These are phyloP conservation scores for Stereum hirsutum DNA, from an alignment of 1,284 basidiomycete species.

Conservation along the genomic window DNA sequence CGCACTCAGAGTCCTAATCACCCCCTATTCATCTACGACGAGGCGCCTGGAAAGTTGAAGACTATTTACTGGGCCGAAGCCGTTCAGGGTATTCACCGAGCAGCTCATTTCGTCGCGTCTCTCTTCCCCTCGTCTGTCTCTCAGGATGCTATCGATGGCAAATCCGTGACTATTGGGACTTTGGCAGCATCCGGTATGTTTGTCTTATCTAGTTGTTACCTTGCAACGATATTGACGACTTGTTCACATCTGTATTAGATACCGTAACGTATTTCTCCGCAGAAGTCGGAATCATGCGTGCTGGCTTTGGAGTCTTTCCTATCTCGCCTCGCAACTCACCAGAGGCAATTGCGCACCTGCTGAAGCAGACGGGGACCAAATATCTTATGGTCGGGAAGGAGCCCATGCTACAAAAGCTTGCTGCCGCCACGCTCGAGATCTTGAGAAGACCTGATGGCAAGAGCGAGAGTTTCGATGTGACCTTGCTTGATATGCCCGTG, in stretches of 20 bases:
- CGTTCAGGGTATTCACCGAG: constrained; percentile 16
- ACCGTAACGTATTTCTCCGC: constrained; percentile 21
- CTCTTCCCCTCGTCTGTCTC: neutral
- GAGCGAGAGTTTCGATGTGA: constrained; percentile 5
- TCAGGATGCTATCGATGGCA: neutral
- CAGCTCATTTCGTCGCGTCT: constrained; percentile 13
- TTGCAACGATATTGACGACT: neutral
- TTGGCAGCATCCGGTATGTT: constrained; percentile 15
- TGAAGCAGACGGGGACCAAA: constrained; percentile 8
- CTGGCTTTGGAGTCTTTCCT: constrained; percentile 20
- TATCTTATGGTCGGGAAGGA: constrained; percentile 10
- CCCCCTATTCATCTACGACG: constrained; percentile 19
- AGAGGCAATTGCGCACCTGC: constrained; percentile 19
- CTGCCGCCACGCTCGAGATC: constrained; percentile 8
- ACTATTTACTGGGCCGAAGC: constrained; percentile 17
- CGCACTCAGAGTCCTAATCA: constrained; percentile 16
- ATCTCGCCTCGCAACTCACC: constrained; percentile 23
- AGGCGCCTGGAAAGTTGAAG: constrained; percentile 7
- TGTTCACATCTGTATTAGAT: constrained; percentile 13
- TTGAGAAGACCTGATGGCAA: constrained; percentile 6
- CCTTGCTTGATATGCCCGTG: constrained; percentile 11
- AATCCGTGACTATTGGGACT: constrained; percentile 11
- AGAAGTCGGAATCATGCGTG: constrained; percentile 19
- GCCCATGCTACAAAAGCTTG: constrained; percentile 12
- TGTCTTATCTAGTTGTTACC: neutral